Evolutionary conservation across 208 protist genomes (phyloP).

Genomic region (Leptomonas seymouri): DNA sequence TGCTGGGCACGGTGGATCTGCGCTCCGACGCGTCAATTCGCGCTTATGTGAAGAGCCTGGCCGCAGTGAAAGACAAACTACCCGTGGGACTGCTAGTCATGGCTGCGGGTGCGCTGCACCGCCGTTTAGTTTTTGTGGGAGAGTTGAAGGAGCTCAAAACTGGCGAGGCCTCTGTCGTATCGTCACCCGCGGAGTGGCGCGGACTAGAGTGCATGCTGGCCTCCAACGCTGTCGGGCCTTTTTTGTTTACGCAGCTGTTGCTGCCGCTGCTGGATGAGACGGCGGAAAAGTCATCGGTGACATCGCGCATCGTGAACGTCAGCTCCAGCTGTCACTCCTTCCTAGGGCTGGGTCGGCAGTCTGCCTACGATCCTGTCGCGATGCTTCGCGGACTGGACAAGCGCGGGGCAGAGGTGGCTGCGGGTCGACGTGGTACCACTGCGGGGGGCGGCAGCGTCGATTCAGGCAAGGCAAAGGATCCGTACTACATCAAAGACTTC

Average conservation of each 20-base stretch:
- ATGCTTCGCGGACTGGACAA: slow-evolving; percentile 64
- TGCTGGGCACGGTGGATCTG: slow-evolving; percentile 78
- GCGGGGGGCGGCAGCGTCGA: not conserved
- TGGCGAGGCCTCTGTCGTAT: slow-evolving; percentile 10
- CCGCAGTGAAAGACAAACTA: slow-evolving; percentile 36
- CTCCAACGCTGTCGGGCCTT: slow-evolving; percentile 82
- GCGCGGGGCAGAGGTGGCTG: slow-evolving; percentile 20
- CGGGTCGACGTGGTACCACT: not conserved
- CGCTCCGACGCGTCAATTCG: slow-evolving; percentile 69
- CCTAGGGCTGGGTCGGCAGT: slow-evolving; percentile 43
- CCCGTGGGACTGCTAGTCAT: slow-evolving; percentile 77
- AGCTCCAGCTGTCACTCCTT: slow-evolving; percentile 88
- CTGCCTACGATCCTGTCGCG: slow-evolving; percentile 44
- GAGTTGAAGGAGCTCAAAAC: slow-evolving; percentile 17
- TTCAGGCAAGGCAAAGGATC: not conserved
- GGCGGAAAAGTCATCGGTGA: slow-evolving; percentile 50
- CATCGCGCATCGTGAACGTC: slow-evolving; percentile 86
- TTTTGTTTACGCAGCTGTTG: slow-evolving; percentile 77
- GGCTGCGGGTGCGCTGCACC: slow-evolving; percentile 76
- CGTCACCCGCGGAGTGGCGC: slow-evolving; percentile 32
- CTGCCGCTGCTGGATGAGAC: slow-evolving; percentile 70
- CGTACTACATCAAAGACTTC: slow-evolving; percentile 49
- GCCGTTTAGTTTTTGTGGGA: slow-evolving; percentile 43
- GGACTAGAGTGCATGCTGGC: slow-evolving; percentile 77
- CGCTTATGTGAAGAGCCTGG: slow-evolving; percentile 49